A percentile compares a stretch with the other conserved stretches of the same genome.
These are phyloP conservation scores for Zoysia japonica DNA, from an alignment of 176 grass and related monocot genomes.

Conservation along the genomic window DNA sequence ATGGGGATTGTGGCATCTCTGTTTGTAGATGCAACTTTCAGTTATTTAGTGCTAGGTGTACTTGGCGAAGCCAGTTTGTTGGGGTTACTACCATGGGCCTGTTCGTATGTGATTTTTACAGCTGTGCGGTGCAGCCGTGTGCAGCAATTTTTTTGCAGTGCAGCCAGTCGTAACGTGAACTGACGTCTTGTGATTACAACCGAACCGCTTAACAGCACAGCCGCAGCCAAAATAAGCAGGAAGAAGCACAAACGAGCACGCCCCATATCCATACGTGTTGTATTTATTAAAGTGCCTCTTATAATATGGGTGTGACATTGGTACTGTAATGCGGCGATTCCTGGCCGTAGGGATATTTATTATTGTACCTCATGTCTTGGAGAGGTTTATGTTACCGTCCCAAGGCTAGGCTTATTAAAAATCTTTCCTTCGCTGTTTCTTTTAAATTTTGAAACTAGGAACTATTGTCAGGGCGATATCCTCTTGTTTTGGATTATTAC, in stretches of 20 bases:
- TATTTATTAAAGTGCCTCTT: neutral
- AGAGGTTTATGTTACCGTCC: neutral
- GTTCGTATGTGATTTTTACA: too few relatives aligned
- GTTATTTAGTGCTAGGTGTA: neutral
- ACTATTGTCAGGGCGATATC: neutral
- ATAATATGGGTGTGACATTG: neutral
- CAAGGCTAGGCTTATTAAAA: neutral
- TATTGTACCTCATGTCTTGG: neutral
- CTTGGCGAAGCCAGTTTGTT: neutral
- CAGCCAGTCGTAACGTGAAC: too few relatives aligned
- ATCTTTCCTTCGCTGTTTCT: neutral
- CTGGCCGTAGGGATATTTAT: neutral
- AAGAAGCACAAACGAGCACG: too few relatives aligned
- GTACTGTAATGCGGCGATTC: neutral
- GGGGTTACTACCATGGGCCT: neutral
- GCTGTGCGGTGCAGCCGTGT: too few relatives aligned
- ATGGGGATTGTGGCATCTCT: conserved; percentile 17
- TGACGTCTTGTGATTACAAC: too few relatives aligned
- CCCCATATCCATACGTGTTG: too few relatives aligned
- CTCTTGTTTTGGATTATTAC: neutral
- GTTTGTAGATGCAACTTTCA: neutral
- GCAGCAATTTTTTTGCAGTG: too few relatives aligned
- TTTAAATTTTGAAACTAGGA: neutral
- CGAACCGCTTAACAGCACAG: too few relatives aligned
- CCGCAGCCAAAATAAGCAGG: too few relatives aligned